These are phyloP conservation scores for Patellaria atrata DNA, from an alignment of 495 filamentous ascomycete species.

Conservation along the genomic window DNA sequence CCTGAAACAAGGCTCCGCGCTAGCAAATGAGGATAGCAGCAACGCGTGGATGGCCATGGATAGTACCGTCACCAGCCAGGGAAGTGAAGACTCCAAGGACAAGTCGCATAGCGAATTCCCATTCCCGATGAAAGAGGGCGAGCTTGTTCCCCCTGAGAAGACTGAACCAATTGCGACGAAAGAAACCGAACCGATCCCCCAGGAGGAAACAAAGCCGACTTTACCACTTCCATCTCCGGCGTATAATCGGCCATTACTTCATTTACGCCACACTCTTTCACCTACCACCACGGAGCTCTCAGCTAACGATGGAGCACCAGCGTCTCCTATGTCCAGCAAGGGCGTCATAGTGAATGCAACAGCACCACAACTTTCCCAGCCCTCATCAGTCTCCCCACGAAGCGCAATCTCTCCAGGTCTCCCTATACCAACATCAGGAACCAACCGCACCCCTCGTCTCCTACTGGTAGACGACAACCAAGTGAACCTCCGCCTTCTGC, in stretches of 20 bases:
- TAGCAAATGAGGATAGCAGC: constrained; percentile 5
- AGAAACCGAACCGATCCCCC: too few relatives aligned
- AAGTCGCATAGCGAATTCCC: too few relatives aligned
- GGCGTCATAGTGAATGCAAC: too few relatives aligned
- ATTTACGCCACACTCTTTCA: constrained; percentile 3
- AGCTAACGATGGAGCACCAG: neutral
- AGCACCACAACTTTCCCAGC: neutral
- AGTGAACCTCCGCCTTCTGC: constrained; percentile 5
- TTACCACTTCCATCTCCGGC: too few relatives aligned
- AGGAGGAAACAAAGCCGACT: too few relatives aligned
- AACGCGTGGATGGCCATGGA: constrained; percentile 7
- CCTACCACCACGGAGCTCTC: constrained; percentile 1
- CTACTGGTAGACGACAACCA: constrained; percentile 5
- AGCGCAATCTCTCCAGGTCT: too few relatives aligned
- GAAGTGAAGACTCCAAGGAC: too few relatives aligned
- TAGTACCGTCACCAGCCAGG: too few relatives aligned
- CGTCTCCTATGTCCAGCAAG: neutral
- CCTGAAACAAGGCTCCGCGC: neutral
- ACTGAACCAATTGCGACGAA: too few relatives aligned
- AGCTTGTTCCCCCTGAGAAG: too few relatives aligned
- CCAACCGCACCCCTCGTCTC: constrained; percentile 2
- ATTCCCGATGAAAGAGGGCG: too few relatives aligned
- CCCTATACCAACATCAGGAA: neutral
- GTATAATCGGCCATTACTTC: neutral
- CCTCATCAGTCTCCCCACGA: constrained; percentile 1